Evolutionary conservation across 106 monocot genomes (phyloP).

Genomic region (Narthecium ossifragum): DNA sequence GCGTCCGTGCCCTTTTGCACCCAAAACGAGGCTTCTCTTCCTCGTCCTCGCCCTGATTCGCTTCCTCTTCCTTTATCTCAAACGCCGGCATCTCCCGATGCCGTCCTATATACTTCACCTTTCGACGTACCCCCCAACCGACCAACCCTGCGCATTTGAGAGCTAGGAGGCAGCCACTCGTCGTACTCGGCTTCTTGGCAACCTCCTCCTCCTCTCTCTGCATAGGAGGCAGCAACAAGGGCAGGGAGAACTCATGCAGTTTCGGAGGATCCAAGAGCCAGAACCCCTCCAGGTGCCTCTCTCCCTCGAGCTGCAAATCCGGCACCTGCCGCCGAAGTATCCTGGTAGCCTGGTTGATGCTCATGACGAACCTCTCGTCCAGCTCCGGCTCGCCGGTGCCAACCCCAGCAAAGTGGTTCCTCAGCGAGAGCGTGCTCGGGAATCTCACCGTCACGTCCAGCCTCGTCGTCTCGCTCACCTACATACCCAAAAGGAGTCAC

Average conservation of each 20-base stretch:
- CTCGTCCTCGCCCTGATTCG: constrained; percentile 1
- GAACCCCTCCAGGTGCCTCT: constrained; percentile 47
- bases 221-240: not conserved
- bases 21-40: not conserved
- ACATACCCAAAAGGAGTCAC: not conserved
- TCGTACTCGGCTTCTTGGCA: not conserved
- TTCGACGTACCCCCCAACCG: constrained; percentile 62
- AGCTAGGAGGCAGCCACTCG: constrained; percentile 14
- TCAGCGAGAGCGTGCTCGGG: constrained; percentile 53
- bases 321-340: constrained; percentile 44
- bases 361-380: constrained; percentile 91
- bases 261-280: constrained; percentile 52
- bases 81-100: constrained; percentile 9
- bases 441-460: constrained; percentile 70
- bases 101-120: constrained; percentile 48
- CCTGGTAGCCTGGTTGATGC: constrained; percentile 53
- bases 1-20: constrained; percentile 27
- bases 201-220: constrained; percentile 2
- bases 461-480: constrained; percentile 55
- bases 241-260: not conserved
- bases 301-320: constrained; percentile 18
- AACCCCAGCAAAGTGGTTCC: constrained; percentile 42
- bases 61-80: constrained; percentile 3
- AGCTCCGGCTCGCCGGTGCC: constrained; percentile 42
- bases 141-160: constrained; percentile 20